These are phyloP conservation scores for Euclidium syriacum DNA, from an alignment of 345 rosid genomes.

Conservation along the genomic window DNA sequence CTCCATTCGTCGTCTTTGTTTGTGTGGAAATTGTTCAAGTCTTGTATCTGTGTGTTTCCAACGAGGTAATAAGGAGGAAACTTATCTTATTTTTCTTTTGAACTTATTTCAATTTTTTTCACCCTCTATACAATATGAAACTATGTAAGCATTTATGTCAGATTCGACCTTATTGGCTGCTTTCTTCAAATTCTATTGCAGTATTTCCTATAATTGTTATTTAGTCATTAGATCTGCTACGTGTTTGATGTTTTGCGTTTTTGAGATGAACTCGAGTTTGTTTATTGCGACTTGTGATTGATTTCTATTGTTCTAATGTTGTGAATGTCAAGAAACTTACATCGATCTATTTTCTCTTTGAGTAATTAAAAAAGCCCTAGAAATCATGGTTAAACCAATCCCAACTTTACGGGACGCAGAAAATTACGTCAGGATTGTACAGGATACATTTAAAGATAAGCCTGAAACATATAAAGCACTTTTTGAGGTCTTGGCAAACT, in stretches of 20 bases:
- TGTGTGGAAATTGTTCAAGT: not conserved
- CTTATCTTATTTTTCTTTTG: not conserved
- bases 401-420: conserved; percentile 69
- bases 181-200: not conserved
- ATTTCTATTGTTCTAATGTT: not conserved
- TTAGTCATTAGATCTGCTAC: not conserved
- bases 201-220: not conserved
- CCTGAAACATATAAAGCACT: conserved; percentile 66
- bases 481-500: conserved; percentile 76
- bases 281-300: not conserved
- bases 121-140: not conserved
- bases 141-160: not conserved
- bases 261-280: not conserved
- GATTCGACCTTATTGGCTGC: not conserved
- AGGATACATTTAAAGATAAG: conserved; percentile 54
- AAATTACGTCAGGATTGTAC: conserved; percentile 60
- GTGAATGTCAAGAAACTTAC: not conserved
- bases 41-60: not conserved
- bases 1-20: not conserved
- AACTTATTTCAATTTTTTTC: not conserved
- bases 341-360: conserved; percentile 8
- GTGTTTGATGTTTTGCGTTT: not conserved
- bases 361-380: conserved; percentile 49
- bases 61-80: not conserved
- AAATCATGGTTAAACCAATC: conserved; percentile 36